phyloP scores from a whole-genome alignment of 495 filamentous ascomycete genomes.

The Ascobolus immersus region DNA sequence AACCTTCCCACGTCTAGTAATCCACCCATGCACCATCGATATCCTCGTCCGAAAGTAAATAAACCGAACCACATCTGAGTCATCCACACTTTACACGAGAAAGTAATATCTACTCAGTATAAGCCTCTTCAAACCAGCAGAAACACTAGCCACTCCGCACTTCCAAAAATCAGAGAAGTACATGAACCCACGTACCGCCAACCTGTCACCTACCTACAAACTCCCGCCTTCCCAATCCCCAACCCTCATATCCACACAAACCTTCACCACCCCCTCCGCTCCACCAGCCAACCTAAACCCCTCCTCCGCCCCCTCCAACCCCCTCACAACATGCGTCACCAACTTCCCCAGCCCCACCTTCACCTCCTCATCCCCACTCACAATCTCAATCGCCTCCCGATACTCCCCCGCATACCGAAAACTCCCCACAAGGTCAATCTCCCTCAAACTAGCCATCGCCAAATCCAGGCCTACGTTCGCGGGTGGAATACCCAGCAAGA shows the following conservation, averaged over 20 bases:
- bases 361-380: constrained; percentile 34
- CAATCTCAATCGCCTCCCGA: constrained; percentile 46
- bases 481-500: constrained; percentile 86
- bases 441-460: constrained; percentile 57
- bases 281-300: constrained; percentile 65
- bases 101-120: no score
- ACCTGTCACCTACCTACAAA: no score
- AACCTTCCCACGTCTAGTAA: no score
- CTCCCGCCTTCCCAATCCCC: constrained; percentile 8
- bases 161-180: no score
- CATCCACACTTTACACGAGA: no score
- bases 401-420: constrained; percentile 74
- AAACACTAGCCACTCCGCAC: no score
- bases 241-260: constrained; percentile 51
- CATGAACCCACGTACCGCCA: no score
- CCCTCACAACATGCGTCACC: constrained; percentile 50
- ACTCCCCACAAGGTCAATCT: constrained; percentile 79
- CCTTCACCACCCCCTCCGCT: constrained; percentile 29
- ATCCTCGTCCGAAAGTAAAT: no score
- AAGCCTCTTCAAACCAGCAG: no score
- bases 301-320: constrained; percentile 35
- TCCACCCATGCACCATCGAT: no score
- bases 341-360: constrained; percentile 31
- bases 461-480: constrained; percentile 70
- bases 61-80: no score